Base-by-base conservation (phyloP, 257 asterid genomes). In the Fraxinus anomala region DNA sequence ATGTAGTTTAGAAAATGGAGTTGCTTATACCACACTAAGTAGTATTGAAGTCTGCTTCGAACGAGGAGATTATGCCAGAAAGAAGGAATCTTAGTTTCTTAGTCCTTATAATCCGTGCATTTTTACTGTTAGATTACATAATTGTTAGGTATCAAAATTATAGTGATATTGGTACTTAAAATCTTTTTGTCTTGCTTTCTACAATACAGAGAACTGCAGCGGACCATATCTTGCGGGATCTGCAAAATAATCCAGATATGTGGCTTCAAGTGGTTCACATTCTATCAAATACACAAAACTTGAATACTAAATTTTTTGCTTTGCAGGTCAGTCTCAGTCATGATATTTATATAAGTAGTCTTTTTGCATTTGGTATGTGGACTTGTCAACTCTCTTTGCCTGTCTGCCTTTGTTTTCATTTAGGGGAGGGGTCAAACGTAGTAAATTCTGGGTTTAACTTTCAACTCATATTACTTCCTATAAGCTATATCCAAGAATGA, bases 221-320 rank as follows among this genome's bases (percentile, higher is more conserved):
- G 3, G 98, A 96, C 82, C 96, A 83, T 83, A 89, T 96, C 72
- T 86, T 96, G 92, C 91, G 98, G 36, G 99, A 94, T 81, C 82
- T 96, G 89, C 99, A 96, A 90, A 89, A 82, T 72, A 94, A 94
- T 80, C 97, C 95, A 7, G 97, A 94, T 72, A 96, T 89, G 97
- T 96, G 99, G 99, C 98, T 92, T 85, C 99, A 94, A 94, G 99
- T 96, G 79, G 98, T 92, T 82, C 98, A 93, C 85, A 92, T 96
- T 83, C 86, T 96, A 73, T 89, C 97, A 31, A 92, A 74, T 76
- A 82, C 99, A 26, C 95, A 92, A 67, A 91, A 77, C 85, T 79
- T 94, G 89, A 90, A 96, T 85, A 89, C 98, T 78, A 96, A 96
- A 81, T 94, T 92, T 83, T 96, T 91, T 72, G 92, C 99, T 73